Evolutionary conservation across 805 yeast species (phyloP), one percentile per base, ranked within the genome.

Genomic region (Helenozyma baotianmanensis): DNA sequence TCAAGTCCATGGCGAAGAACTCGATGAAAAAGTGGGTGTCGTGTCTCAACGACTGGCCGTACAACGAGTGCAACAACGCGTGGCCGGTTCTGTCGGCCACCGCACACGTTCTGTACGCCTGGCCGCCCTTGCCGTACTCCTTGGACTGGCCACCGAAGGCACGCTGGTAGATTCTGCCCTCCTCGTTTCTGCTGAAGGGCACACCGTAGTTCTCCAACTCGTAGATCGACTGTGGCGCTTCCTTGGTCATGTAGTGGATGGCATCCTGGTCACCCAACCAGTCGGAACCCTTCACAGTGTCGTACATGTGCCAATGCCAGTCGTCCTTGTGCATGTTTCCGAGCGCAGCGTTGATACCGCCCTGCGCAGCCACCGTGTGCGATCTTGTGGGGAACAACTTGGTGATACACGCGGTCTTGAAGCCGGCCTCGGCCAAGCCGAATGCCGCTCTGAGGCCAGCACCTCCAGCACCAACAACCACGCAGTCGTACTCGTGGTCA

Each of bases 301-400:
- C 98, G 68, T 92, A 90, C 97, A 90, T 89, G 66, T 90, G 98
- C 97, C 97, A 92, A 65, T 86, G 95, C 98, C 98, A 90, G 71
- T 89, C 89, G 64, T 90, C 98, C 50, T 77, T 74, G 71, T 92
- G 97, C 96, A 90, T 90, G 74, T 90, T 90, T 50, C 97, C 98
- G 47, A 90, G 74, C 19, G 98, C 98, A 48, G 97, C 98, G 56
- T 90, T 90, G 67, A 90, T 92, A 71, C 98, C 98, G 68, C 98
- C 98, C 68, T 90, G 98, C 32, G 98, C 98, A 37, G 97, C 97
- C 32, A 90, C 98, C 14, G 98, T 90, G 62, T 90, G 98, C 13
- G 97, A 89, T 69, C 98, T 83, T 19, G 98, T 90, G 36, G 97
- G 98, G 75, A 90, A 90, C 54, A 90, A 77, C 68, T 90, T 90